phyloP scores from a whole-genome alignment of 257 asterid genomes.

The Fraxinus cuspidata region DNA sequence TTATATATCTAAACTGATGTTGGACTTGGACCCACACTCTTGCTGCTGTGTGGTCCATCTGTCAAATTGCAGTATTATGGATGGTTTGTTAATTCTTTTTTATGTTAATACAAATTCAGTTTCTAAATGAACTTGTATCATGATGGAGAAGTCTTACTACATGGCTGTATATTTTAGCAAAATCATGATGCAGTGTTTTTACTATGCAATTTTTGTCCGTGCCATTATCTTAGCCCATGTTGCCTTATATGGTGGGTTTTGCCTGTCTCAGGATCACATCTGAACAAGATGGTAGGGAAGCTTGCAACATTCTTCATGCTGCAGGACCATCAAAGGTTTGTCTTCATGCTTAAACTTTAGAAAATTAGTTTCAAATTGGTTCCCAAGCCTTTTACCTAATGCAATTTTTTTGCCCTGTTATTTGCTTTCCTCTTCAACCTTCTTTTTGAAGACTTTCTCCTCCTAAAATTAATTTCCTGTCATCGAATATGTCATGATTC shows the following conservation, averaged over 20 bases:
- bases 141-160: slow-evolving; percentile 8
- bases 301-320: slow-evolving; percentile 88
- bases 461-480: background rate
- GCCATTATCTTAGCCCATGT: background rate
- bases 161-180: background rate
- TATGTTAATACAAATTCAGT: background rate
- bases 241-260: slow-evolving; percentile 16
- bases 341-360: slow-evolving; percentile 23
- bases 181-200: background rate
- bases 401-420: background rate
- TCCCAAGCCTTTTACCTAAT: background rate
- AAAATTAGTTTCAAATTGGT: slow-evolving; percentile 11
- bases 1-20: background rate
- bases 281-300: slow-evolving; percentile 94
- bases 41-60: background rate
- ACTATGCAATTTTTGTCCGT: background rate
- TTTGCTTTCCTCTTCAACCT: background rate
- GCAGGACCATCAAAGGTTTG: slow-evolving; percentile 97
- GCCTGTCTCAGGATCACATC: slow-evolving; percentile 62
- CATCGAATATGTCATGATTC: background rate
- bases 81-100: background rate
- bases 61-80: background rate
- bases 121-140: background rate
- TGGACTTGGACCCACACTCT: background rate
- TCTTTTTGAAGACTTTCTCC: background rate